These are phyloP conservation scores for Pilasporangium apinafurcum DNA, from an alignment of 352 stramenopile genomes.

Conservation along the genomic window DNA sequence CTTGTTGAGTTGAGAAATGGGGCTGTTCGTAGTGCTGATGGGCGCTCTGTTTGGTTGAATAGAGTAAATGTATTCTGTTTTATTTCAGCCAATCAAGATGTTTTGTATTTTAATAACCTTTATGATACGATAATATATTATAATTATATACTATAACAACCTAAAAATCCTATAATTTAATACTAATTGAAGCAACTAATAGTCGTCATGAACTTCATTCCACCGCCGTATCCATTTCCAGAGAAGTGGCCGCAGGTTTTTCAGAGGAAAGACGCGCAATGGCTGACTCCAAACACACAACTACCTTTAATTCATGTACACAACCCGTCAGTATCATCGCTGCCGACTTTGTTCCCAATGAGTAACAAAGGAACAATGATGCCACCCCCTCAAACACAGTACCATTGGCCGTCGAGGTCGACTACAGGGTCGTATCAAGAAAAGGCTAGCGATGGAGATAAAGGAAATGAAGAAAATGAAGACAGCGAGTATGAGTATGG, in stretches of 20 bases:
- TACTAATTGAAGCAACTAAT: constrained; percentile 15
- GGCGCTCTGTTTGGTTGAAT: constrained; percentile 4
- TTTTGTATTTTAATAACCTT: neutral
- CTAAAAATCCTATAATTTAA: neutral
- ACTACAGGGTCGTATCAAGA: neutral
- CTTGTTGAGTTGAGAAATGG: too few relatives aligned
- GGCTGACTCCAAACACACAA: constrained; percentile 39
- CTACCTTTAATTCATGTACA: neutral
- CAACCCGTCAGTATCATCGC: neutral
- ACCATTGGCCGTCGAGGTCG: neutral
- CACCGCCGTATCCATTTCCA: constrained; percentile 75
- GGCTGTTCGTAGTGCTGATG: neutral
- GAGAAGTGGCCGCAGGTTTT: constrained; percentile 53
- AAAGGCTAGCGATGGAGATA: constrained; percentile 1
- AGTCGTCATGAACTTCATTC: constrained; percentile 27
- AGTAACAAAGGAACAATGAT: neutral
- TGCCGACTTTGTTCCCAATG: neutral
- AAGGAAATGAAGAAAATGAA: constrained; percentile 12
- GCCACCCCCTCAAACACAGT: neutral
- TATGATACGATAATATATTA: neutral
- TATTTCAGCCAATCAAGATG: constrained; percentile 2
- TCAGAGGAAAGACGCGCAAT: constrained; percentile 25
- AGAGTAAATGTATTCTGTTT: neutral
- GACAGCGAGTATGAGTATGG: constrained; percentile 60
- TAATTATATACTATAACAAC: neutral